A percentile compares a stretch with the other conserved stretches of the same genome.
Evolutionary conservation across 78 protist species (phyloP).

Genomic region (Dictyostelium purpureum): DNA sequence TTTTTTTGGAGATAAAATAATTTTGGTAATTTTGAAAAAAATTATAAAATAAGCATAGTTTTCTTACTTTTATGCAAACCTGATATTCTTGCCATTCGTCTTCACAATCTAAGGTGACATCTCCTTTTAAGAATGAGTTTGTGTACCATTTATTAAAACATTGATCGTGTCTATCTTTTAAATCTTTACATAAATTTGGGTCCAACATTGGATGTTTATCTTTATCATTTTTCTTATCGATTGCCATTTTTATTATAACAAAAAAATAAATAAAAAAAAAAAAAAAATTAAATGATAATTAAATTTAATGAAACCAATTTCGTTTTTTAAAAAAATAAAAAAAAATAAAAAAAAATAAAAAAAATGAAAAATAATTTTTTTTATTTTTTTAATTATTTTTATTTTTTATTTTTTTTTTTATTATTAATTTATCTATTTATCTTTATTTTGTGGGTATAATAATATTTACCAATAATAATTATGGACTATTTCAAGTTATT

Average conservation of each 20-base stretch:
- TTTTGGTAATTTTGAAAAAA: background rate
- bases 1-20: no score
- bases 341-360: background rate
- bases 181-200: slow-evolving; percentile 61
- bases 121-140: slow-evolving; percentile 58
- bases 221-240: background rate
- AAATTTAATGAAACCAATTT: no score
- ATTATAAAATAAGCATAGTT: no score
- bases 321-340: background rate
- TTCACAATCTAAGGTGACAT: slow-evolving; percentile 43
- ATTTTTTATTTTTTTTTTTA: no score
- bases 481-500: no score
- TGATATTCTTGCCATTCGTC: slow-evolving; percentile 83
- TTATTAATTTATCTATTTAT: no score
- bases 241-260: background rate
- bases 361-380: background rate
- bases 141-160: slow-evolving; percentile 80
- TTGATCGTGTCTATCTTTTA: slow-evolving; percentile 77
- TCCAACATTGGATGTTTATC: slow-evolving; percentile 64
- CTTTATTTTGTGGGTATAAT: no score
- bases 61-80: slow-evolving; percentile 67
- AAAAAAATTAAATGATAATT: background rate
- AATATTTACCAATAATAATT: no score
- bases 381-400: background rate
- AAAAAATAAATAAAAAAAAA: background rate